A percentile compares a stretch with the other conserved stretches of the same genome.
phyloP scores from a whole-genome alignment of 1,284 basidiomycete species.

The Anthracocystis panici-leucophaei region DNA sequence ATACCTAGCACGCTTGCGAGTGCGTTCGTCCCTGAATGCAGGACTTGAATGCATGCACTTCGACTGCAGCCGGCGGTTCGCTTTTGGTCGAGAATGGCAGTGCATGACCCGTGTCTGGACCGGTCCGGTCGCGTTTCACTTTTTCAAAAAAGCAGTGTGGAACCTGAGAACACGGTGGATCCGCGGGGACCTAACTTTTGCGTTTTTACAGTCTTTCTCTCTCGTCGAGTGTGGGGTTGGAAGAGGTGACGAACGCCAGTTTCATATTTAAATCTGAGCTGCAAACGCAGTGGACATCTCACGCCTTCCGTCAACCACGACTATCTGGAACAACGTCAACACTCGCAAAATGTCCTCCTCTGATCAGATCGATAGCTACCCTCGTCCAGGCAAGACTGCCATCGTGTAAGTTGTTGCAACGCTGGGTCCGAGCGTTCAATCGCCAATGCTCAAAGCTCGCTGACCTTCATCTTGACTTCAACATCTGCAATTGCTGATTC shows the following conservation, averaged over 20 bases:
- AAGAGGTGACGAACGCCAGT: too few species aligned
- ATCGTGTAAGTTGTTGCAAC: slow-evolving; percentile 49
- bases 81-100: neutral
- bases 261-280: neutral
- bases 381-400: slow-evolving; percentile 53
- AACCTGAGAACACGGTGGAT: slow-evolving; percentile 9
- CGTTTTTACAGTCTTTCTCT: neutral
- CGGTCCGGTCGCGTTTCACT: slow-evolving; percentile 19
- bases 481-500: neutral
- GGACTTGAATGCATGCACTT: too few species aligned
- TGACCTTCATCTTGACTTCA: neutral
- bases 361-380: slow-evolving; percentile 44
- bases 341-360: slow-evolving; percentile 22
- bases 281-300: neutral
- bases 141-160: neutral
- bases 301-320: neutral
- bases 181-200: slow-evolving; percentile 21
- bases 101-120: slow-evolving; percentile 14
- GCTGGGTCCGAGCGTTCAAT: neutral
- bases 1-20: neutral
- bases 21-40: too few species aligned
- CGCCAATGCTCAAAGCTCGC: neutral
- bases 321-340: neutral
- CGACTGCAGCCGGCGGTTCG: too few species aligned
- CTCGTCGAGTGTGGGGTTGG: neutral